These are phyloP conservation scores for Fusarium abutilonis DNA, from an alignment of 2,329 filamentous ascomycete genomes.

Conservation along the genomic window DNA sequence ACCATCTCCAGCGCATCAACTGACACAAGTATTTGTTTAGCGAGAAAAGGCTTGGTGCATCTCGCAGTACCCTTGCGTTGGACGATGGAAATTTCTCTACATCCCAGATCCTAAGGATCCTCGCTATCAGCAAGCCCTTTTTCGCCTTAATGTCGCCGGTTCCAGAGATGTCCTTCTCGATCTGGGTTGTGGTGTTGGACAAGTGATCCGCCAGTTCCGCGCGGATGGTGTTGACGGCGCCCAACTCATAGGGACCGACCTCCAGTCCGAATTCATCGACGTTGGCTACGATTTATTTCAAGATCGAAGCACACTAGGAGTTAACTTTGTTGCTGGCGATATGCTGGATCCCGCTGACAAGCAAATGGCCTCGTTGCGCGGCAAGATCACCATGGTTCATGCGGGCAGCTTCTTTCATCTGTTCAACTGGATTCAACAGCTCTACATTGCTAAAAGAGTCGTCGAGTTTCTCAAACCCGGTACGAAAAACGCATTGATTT, in stretches of 20 bases:
- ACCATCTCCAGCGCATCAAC: slow-evolving; percentile 1
- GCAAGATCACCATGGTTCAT: slow-evolving; percentile 59
- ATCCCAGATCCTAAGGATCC: slow-evolving; percentile 55
- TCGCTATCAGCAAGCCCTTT: slow-evolving; percentile 55
- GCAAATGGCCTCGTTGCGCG: slow-evolving; percentile 49
- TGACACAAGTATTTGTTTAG: slow-evolving; percentile 44
- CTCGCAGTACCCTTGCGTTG: slow-evolving; percentile 57
- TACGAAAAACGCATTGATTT: slow-evolving; percentile 58
- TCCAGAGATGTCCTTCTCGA: slow-evolving; percentile 58
- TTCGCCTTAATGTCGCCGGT: slow-evolving; percentile 52
- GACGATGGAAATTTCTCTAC: slow-evolving; percentile 61
- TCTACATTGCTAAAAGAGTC: slow-evolving; percentile 57
- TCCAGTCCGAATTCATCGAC: slow-evolving; percentile 61
- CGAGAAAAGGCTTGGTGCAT: slow-evolving; percentile 59
- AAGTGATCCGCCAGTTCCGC: slow-evolving; percentile 60
- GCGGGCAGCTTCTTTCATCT: slow-evolving; percentile 62
- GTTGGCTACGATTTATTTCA: slow-evolving; percentile 72
- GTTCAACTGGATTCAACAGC: slow-evolving; percentile 59
- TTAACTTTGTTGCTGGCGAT: slow-evolving; percentile 62
- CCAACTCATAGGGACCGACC: slow-evolving; percentile 61
- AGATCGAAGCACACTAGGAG: slow-evolving; percentile 60
- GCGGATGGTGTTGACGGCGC: slow-evolving; percentile 60
- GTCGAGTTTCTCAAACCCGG: slow-evolving; percentile 58
- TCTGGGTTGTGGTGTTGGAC: slow-evolving; percentile 62
- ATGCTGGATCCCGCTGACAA: slow-evolving; percentile 56